These are phyloP conservation scores for Penicillium sp. DNA, from an alignment of 2,329 filamentous ascomycete species.

Conservation along the genomic window DNA sequence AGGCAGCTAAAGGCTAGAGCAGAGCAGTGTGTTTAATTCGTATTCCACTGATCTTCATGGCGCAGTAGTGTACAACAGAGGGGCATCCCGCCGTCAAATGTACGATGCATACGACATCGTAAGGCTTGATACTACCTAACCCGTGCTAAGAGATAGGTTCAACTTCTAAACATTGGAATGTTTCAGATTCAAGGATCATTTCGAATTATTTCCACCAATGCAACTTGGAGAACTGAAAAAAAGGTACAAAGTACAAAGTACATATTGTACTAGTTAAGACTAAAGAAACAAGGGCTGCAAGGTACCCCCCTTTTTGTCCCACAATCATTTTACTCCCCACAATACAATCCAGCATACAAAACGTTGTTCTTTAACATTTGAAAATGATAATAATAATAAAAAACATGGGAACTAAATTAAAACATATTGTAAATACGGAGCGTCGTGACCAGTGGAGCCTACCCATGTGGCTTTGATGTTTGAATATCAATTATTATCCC, in stretches of 20 bases:
- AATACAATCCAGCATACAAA: neutral
- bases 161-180: neutral
- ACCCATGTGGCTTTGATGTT: neutral
- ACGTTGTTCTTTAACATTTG: neutral
- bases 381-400: neutral
- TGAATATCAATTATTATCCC: neutral
- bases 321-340: slow-evolving; percentile 7
- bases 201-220: neutral
- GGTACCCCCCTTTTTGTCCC: slow-evolving; percentile 1
- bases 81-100: neutral
- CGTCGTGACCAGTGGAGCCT: neutral
- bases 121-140: neutral
- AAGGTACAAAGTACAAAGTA: neutral
- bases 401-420: neutral
- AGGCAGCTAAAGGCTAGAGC: neutral
- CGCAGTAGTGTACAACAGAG: neutral
- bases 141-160: neutral
- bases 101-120: neutral
- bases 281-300: neutral
- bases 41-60: slow-evolving; percentile 15
- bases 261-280: neutral
- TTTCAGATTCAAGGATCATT: neutral
- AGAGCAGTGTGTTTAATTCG: neutral
- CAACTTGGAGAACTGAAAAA: neutral
- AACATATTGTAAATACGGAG: neutral